phyloP scores from a whole-genome alignment of 208 protist species.

The Acanthamoeba polyphaga region DNA sequence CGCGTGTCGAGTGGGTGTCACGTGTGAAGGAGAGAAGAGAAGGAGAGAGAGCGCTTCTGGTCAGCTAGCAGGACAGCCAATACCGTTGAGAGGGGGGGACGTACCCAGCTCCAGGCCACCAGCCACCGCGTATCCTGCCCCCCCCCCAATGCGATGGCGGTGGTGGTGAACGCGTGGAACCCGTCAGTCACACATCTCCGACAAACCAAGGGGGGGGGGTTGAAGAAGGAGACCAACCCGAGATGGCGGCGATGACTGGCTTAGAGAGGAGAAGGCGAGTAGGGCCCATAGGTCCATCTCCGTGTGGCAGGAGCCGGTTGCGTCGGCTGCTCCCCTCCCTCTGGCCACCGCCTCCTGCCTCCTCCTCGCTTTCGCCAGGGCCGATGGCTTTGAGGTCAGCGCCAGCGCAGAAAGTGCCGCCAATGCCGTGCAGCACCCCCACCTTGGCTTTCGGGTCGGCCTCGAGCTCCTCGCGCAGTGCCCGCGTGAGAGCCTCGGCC shows the following conservation, averaged over 20 bases:
- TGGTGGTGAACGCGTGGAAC: too few relatives aligned
- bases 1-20: neutral
- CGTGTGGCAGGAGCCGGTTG: neutral
- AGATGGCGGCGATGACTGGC: slow-evolving; percentile 80
- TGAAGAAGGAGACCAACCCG: neutral
- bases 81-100: neutral
- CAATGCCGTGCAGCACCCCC: neutral
- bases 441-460: neutral
- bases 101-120: slow-evolving; percentile 80
- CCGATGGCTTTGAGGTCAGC: too few relatives aligned
- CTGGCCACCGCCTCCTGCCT: neutral
- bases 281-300: slow-evolving; percentile 77
- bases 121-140: slow-evolving; percentile 73
- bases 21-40: too few relatives aligned
- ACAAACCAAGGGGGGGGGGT: neutral
- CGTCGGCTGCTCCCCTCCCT: neutral
- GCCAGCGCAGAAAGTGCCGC: too few relatives aligned
- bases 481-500: neutral
- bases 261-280: slow-evolving; percentile 77
- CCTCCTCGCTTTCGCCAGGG: neutral
- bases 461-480: slow-evolving; percentile 15
- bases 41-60: too few relatives aligned
- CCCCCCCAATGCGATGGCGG: neutral
- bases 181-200: neutral
- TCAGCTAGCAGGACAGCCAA: too few relatives aligned